Evolutionary conservation across 2,329 filamentous ascomycete genomes (phyloP).

Genomic region (Aspergillus quadricinctus): DNA sequence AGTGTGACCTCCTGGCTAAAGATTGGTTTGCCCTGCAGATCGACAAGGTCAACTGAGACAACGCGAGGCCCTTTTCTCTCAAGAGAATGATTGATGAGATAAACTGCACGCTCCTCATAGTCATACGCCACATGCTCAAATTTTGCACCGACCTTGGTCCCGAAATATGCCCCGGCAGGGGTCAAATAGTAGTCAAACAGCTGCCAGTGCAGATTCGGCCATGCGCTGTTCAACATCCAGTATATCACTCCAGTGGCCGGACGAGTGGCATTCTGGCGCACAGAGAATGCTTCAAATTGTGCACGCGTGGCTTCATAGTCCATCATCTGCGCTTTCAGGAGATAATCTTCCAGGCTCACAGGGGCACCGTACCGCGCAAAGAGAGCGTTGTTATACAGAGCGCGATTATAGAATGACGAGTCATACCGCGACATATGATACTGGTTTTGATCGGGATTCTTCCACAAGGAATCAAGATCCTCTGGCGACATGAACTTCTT

Average conservation of each 20-base stretch:
- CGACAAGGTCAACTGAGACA: constrained; percentile 50
- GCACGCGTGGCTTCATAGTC: constrained; percentile 62
- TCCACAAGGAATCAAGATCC: constrained; percentile 57
- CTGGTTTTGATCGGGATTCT: constrained; percentile 46
- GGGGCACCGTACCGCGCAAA: constrained; percentile 51
- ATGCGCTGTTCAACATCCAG: constrained; percentile 65
- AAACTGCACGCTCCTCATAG: constrained; percentile 44
- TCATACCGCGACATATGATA: constrained; percentile 59
- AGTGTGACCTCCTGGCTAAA: constrained; percentile 27
- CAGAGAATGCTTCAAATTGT: constrained; percentile 55
- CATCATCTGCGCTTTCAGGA: constrained; percentile 57
- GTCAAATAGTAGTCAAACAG: constrained; percentile 61
- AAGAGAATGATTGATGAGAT: constrained; percentile 53
- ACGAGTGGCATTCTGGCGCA: constrained; percentile 47
- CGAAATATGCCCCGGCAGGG: constrained; percentile 56
- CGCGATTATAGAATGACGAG: constrained; percentile 53
- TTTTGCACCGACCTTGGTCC: constrained; percentile 50
- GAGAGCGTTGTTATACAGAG: constrained; percentile 56
- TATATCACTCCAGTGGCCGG: constrained; percentile 60
- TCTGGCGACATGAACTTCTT: constrained; percentile 48
- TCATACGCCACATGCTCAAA: constrained; percentile 55
- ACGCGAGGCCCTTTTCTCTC: constrained; percentile 37
- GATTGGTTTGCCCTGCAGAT: constrained; percentile 44
- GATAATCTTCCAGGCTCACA: constrained; percentile 52
- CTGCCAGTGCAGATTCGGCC: constrained; percentile 63